phyloP scores from a whole-genome alignment of 768 basidiomycete species.

The Amanita exitialis region DNA sequence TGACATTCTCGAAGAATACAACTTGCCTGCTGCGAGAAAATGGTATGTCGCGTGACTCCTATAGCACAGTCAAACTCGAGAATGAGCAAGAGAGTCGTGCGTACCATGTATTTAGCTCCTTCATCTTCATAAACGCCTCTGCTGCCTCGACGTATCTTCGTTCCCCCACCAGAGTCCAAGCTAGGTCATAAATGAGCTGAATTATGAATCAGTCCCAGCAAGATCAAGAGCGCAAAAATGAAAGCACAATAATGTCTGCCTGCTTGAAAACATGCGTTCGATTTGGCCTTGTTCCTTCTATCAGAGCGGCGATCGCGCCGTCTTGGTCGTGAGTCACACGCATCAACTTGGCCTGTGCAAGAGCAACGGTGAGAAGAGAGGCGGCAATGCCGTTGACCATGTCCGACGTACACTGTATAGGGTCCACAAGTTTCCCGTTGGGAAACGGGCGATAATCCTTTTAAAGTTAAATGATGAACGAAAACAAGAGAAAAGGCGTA shows the following conservation, averaged over 20 bases:
- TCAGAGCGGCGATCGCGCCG: slow-evolving; percentile 55
- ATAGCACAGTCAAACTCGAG: not conserved
- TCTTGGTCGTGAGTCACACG: slow-evolving; percentile 60
- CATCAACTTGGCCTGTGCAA: slow-evolving; percentile 55
- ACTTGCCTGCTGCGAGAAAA: slow-evolving; percentile 57
- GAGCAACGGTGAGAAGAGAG: not conserved
- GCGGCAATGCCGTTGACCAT: not conserved
- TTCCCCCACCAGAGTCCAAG: slow-evolving; percentile 63
- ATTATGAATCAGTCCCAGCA: not conserved
- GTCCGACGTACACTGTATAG: slow-evolving; percentile 44
- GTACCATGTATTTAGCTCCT: slow-evolving; percentile 62
- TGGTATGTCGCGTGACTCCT: slow-evolving; percentile 78
- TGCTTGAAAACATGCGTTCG: slow-evolving; percentile 51
- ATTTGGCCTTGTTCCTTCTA: slow-evolving; percentile 45
- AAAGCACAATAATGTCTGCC: slow-evolving; percentile 58
- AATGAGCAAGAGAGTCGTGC: slow-evolving; percentile 8
- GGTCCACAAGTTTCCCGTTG: slow-evolving; percentile 64
- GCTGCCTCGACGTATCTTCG: slow-evolving; percentile 59
- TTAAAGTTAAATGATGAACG: not conserved
- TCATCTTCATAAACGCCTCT: slow-evolving; percentile 52
- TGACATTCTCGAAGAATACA: not conserved
- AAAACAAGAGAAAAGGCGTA: slow-evolving; percentile 18
- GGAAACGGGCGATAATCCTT: slow-evolving; percentile 49
- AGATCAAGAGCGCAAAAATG: not conserved
- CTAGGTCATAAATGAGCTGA: slow-evolving; percentile 68